Evolutionary conservation across 805 yeast species (phyloP).

Genomic region (Ogataea methylovora): DNA sequence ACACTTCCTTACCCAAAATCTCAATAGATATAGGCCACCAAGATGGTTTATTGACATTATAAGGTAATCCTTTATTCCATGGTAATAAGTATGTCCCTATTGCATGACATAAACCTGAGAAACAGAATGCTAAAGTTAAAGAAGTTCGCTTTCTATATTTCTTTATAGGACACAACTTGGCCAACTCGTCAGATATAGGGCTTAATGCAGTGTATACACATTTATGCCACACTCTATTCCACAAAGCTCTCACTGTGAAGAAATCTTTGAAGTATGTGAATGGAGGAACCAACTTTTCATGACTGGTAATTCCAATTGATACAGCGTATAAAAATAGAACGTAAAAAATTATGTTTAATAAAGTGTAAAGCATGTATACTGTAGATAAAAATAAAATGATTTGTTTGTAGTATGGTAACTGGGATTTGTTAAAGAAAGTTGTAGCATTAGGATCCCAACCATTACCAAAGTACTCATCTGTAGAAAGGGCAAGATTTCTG

Average conservation of each 20-base stretch:
- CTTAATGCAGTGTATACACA: conserved; percentile 7
- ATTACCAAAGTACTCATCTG: conserved; percentile 3
- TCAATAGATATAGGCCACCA: conserved; percentile 5
- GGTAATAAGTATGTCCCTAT: conserved; percentile 6
- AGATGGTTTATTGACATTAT: conserved; percentile 6
- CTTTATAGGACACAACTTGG: too few species aligned
- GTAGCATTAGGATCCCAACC: conserved; percentile 9
- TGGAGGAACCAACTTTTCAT: too few species aligned
- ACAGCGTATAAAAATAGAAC: not conserved
- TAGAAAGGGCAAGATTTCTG: too few species aligned
- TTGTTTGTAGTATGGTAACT: too few species aligned
- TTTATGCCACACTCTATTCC: conserved; percentile 12
- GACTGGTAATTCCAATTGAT: too few species aligned
- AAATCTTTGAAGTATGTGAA: too few species aligned
- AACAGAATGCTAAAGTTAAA: conserved; percentile 6
- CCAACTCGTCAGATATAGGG: conserved; percentile 2
- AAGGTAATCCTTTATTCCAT: conserved; percentile 6
- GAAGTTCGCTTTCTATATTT: not conserved
- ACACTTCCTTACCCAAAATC: not conserved
- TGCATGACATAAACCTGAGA: conserved; percentile 11
- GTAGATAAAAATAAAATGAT: conserved; percentile 4
- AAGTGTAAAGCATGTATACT: conserved; percentile 2
- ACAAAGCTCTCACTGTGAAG: conserved; percentile 8
- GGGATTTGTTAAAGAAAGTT: too few species aligned
- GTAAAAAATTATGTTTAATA: conserved; percentile 1